A percentile compares a stretch with the other conserved stretches of the same genome.
Evolutionary conservation across 2,329 filamentous ascomycete genomes (phyloP).

Genomic region (Xylariales sp.): DNA sequence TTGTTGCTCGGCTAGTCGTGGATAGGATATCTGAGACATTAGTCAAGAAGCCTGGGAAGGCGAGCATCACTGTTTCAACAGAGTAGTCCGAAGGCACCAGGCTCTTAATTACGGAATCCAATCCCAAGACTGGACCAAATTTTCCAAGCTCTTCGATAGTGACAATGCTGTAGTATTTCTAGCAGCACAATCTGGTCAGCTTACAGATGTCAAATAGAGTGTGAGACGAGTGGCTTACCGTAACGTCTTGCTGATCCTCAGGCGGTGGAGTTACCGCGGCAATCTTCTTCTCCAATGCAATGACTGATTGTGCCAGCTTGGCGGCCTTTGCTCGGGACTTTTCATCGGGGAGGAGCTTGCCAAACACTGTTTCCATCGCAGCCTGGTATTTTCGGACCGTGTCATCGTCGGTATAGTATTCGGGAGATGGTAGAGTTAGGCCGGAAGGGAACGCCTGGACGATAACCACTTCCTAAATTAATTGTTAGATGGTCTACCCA

Average conservation of each 20-base stretch:
- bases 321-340: conserved; percentile 15
- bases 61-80: conserved; percentile 51
- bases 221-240: conserved; percentile 26
- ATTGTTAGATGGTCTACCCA: conserved; percentile 7
- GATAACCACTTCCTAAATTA: conserved; percentile 23
- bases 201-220: background rate
- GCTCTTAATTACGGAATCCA: conserved; percentile 46
- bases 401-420: conserved; percentile 54
- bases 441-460: conserved; percentile 37
- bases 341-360: conserved; percentile 21
- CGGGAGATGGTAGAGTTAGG: conserved; percentile 57
- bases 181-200: background rate
- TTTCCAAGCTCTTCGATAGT: conserved; percentile 49
- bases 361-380: conserved; percentile 34
- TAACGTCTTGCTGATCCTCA: conserved; percentile 57
- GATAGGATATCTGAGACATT: conserved; percentile 52
- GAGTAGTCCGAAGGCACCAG: conserved; percentile 48
- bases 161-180: conserved; percentile 63
- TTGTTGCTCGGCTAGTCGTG: conserved; percentile 46
- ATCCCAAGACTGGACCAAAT: conserved; percentile 51
- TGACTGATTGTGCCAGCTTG: conserved; percentile 34
- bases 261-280: conserved; percentile 54
- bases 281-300: conserved; percentile 59
- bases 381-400: conserved; percentile 47
- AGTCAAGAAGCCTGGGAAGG: conserved; percentile 56